Conservation (phyloP, 768 basidiomycete genomes). For the Lepiota subincarnata region DNA sequence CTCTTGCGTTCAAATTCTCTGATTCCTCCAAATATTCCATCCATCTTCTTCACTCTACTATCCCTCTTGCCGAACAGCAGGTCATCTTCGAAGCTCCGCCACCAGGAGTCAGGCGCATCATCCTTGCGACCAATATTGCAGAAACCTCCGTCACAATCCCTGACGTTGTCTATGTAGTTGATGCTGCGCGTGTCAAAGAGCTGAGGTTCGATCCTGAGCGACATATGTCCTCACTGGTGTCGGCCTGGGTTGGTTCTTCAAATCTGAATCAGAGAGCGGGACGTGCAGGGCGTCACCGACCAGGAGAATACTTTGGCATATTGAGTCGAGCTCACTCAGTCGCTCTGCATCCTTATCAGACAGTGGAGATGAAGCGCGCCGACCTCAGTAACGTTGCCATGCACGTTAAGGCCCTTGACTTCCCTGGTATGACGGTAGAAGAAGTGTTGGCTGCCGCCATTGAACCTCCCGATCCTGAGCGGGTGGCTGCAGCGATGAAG, state of each 20-base stretch:
- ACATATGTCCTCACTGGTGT: conserved; percentile 84
- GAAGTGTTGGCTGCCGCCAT: conserved; percentile 83
- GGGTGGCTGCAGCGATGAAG: conserved; percentile 76
- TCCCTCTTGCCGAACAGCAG: conserved; percentile 87
- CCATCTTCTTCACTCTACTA: conserved; percentile 84
- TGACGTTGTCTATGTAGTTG: conserved; percentile 92
- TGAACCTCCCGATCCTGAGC: conserved; percentile 78
- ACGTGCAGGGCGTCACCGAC: conserved; percentile 85
- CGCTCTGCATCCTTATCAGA: conserved; percentile 71
- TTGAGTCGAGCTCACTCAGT: conserved; percentile 59
- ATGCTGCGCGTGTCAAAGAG: conserved; percentile 85
- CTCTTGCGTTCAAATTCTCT: conserved; percentile 57
- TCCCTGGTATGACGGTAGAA: conserved; percentile 81
- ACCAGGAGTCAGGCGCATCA: conserved; percentile 75
- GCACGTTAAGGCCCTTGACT: conserved; percentile 92
- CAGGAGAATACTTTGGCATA: conserved; percentile 89
- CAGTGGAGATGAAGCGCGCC: conserved; percentile 92
- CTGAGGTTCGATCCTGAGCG: conserved; percentile 84
- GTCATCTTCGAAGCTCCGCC: conserved; percentile 83
- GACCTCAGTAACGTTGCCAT: conserved; percentile 91
- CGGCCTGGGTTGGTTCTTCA: conserved; percentile 87
- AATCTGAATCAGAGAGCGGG: conserved; percentile 91
- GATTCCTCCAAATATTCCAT: conserved; percentile 57
- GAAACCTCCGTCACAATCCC: conserved; percentile 96
- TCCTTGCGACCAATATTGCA: conserved; percentile 92